Percentiles rank a stretch among this genome's conserved stretches.
Conservation (phyloP, 176 grass and related monocot species). For the Juncus inflexus region DNA sequence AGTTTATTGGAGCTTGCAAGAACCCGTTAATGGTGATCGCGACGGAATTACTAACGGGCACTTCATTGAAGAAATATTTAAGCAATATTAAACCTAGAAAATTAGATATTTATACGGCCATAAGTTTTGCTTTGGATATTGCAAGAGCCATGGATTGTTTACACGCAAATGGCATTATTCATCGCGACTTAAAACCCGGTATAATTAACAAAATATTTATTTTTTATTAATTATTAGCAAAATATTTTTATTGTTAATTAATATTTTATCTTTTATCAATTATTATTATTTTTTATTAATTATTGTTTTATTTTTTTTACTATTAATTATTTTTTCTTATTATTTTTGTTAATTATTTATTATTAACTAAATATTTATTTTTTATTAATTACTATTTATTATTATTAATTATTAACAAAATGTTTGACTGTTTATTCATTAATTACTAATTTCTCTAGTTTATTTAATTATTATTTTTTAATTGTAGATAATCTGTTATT, state of each 20-base stretch:
- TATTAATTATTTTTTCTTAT: not conserved
- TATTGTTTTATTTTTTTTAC: not conserved
- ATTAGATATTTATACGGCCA: slow-evolving; percentile 36
- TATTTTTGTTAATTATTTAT: not conserved
- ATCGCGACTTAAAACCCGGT: slow-evolving; percentile 56
- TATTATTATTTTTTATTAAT: slow-evolving; percentile 3
- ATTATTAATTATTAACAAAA: slow-evolving; percentile 2
- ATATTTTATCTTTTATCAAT: not conserved
- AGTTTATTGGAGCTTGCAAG: slow-evolving; percentile 66
- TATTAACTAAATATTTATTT: not conserved
- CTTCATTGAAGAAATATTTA: slow-evolving; percentile 51
- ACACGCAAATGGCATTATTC: slow-evolving; percentile 60
- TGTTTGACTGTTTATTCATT: not conserved
- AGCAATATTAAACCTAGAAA: slow-evolving; percentile 39
- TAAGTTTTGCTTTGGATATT: slow-evolving; percentile 49
- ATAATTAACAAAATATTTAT: not conserved
- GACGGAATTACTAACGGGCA: slow-evolving; percentile 40
- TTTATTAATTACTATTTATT: not conserved
- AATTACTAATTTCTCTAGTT: too few species aligned
- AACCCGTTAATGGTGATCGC: slow-evolving; percentile 54
- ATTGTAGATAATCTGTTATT: slow-evolving; percentile 47
- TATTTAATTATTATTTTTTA: too few species aligned
- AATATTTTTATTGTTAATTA: not conserved
- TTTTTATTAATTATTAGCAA: not conserved
- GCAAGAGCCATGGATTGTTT: slow-evolving; percentile 52